Conservation (phyloP, 495 filamentous ascomycete species). For the Podospora pseudoanserina region DNA sequence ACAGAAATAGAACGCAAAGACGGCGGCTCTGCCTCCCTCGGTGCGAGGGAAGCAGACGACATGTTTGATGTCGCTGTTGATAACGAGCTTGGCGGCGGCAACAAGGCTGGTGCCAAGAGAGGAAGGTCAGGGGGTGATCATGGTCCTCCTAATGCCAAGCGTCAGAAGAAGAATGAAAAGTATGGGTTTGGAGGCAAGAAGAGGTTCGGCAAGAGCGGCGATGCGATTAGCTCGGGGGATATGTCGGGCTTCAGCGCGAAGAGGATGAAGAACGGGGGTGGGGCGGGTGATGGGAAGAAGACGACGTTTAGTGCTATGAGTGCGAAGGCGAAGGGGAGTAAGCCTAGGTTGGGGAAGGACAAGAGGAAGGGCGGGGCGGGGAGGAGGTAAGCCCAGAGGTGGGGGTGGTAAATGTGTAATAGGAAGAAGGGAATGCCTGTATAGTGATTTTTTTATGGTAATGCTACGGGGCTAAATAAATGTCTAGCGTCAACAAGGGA, state of each 20-base stretch:
- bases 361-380: slow-evolving; percentile 34
- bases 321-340: slow-evolving; percentile 14
- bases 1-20: slow-evolving; percentile 70
- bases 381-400: slow-evolving; percentile 16
- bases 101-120: slow-evolving; percentile 43
- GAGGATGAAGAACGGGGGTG: slow-evolving; percentile 67
- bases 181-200: slow-evolving; percentile 96
- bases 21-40: slow-evolving; percentile 54
- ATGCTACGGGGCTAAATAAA: neutral
- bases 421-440: too few species aligned
- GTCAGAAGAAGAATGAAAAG: slow-evolving; percentile 88
- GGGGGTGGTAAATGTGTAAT: too few species aligned
- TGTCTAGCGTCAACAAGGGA: neutral
- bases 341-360: slow-evolving; percentile 36
- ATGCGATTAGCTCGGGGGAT: slow-evolving; percentile 75
- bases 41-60: slow-evolving; percentile 77
- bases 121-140: slow-evolving; percentile 33
- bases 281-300: slow-evolving; percentile 22
- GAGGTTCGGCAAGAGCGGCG: slow-evolving; percentile 78
- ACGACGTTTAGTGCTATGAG: neutral
- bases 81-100: slow-evolving; percentile 53
- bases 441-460: too few species aligned
- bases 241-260: slow-evolving; percentile 70
- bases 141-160: slow-evolving; percentile 57
- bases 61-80: slow-evolving; percentile 95